Conservation (phyloP, 2,329 filamentous ascomycete genomes). For the Pseudocercospora fijiensis region DNA sequence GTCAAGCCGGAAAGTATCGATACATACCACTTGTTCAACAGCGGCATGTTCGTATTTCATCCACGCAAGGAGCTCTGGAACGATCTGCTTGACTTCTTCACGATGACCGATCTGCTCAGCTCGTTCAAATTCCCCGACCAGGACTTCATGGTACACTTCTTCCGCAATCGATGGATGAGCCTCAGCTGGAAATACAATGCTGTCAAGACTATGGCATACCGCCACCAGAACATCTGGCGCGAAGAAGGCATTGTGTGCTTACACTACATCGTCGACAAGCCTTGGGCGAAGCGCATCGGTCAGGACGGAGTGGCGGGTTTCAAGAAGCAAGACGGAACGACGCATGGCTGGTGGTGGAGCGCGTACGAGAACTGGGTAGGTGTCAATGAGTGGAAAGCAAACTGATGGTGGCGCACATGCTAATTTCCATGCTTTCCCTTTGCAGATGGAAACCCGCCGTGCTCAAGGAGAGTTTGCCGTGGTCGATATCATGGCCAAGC, state of each 20-base stretch:
- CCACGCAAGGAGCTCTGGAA: conserved; percentile 43
- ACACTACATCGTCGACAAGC: conserved; percentile 57
- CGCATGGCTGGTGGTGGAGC: conserved; percentile 55
- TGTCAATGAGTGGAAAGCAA: not conserved
- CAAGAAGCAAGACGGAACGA: conserved; percentile 50
- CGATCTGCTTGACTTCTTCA: conserved; percentile 45
- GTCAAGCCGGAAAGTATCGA: conserved; percentile 31
- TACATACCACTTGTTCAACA: conserved; percentile 48
- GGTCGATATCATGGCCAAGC: conserved; percentile 14
- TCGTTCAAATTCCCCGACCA: conserved; percentile 54
- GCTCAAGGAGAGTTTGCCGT: conserved; percentile 7
- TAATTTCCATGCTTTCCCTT: not conserved
- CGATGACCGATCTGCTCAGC: conserved; percentile 41
- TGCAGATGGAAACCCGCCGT: conserved; percentile 10
- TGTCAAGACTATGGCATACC: conserved; percentile 54
- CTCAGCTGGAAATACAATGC: conserved; percentile 54
- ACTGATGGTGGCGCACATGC: not conserved
- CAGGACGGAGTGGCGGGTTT: conserved; percentile 48
- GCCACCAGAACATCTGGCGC: conserved; percentile 52
- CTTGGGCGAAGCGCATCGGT: conserved; percentile 48
- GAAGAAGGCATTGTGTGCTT: conserved; percentile 48
- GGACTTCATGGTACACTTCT: conserved; percentile 53
- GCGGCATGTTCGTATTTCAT: conserved; percentile 53
- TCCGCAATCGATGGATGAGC: conserved; percentile 44
- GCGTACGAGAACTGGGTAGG: conserved; percentile 44